Evolutionary conservation across 176 grass and related monocot species (phyloP), one percentile per base, ranked within the genome.

Genomic region (Musa itinerans): DNA sequence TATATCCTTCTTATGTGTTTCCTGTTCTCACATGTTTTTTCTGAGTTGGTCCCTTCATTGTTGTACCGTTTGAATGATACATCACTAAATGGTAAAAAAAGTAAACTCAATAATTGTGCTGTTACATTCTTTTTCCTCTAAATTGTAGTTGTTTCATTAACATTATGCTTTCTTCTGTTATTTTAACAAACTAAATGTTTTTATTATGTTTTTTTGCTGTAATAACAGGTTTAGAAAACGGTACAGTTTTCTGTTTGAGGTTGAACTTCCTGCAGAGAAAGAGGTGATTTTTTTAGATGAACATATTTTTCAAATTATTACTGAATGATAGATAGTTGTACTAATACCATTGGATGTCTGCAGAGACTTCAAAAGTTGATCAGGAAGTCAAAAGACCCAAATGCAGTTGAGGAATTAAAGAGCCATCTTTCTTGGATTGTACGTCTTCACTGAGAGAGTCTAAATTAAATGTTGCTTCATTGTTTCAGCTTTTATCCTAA

Each of bases 281-380:
- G 74, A 91, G 76, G 94, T 98, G 20, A 61, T 4, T 64, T 74
- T 89, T 72, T 61, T 52, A 67, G 68, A 63, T 61, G 15, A 14
- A 62, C 43, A 16, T 48, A 12, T 75, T 73, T 20, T 63, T 43
- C 3, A 58, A 2, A 34, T 79, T 56, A 34, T 76, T 59, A 71
- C 58, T 72, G 16, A 1, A 26, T 57, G 8, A 10, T 52, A 50
- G 3, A 59, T 72, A 23, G 26, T 12, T 34, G 53, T 10, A 12
- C 7, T 73, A 17, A 76, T 61, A 75, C 21, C 72, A 51, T 73
- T 71, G 25, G 70, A 59, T 78, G 19, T 79, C 26, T 80, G 53
- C 81, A 98, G 95, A 93, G 74, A 81, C 88, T 93, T 62, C 84
- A 91, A 87, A 89, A 89, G 81, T 65, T 90, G 59, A 87, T 98